Base-by-base conservation (phyloP, 352 stramenopile species). In the Phytophthora sansomeana region DNA sequence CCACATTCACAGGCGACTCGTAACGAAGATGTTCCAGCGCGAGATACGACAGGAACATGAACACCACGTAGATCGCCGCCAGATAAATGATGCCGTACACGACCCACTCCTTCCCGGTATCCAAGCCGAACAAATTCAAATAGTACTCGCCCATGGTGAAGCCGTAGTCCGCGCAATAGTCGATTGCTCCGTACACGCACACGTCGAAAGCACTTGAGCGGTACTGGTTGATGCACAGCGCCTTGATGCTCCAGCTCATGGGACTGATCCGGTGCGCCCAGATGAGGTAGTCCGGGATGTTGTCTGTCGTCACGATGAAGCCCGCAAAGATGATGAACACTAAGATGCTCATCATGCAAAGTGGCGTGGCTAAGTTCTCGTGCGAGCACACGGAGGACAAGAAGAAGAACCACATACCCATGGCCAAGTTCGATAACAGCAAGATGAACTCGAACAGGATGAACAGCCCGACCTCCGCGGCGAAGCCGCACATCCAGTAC, bases 401-500 rank as follows among this genome's bases (percentile, higher is more conserved):
- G n/a, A n/a, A n/a, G n/a, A n/a, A n/a, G 43, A 50, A 13, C 43
- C 32, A n/a, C n/a, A n/a, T n/a, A n/a, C n/a, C n/a, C n/a, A n/a
- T n/a, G n/a, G n/a, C n/a, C n/a, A n/a, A n/a, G 28, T 87, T 80
- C 42, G 60, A 67, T 42, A 86, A 14, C 39, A 86, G 63, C 5
- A 87, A 36, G 13, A 75, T 60, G 19, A 75, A 9, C 14, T 79
- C 21, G 58, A 87, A 90, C n/a, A 75, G 48, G 5, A 82, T 24
- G 51, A 83, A 90, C 3, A 51, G 36, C 11, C 47, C 43, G 1
- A 41, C 65, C n/a, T 75, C 35, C 0, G 67, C 8, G 5, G 58
- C 71, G 42, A 95, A 83, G 4, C 90, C 90, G 51, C 90, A 79
- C 63, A 96, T 83, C 76, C 83, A 97, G 60, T 96, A 97, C 4